A percentile compares a stretch with the other conserved stretches of the same genome.
These are phyloP conservation scores for Petrea volubilis DNA, from an alignment of 257 asterid species.

Conservation along the genomic window DNA sequence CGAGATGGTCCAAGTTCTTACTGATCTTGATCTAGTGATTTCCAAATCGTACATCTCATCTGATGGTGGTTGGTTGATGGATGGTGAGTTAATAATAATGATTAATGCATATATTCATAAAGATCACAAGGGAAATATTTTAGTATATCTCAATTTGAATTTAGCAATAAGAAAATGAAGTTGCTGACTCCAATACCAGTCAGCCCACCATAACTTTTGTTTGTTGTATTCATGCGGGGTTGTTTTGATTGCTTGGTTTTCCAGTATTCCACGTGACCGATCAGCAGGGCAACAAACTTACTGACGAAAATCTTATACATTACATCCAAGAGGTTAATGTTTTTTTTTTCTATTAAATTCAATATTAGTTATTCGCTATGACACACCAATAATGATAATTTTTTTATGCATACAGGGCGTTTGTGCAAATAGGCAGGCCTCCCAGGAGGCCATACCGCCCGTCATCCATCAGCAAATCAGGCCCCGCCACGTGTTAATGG, in stretches of 20 bases:
- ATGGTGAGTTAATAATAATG: conserved; percentile 52
- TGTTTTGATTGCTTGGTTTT: conserved; percentile 36
- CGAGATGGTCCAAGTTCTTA: conserved; percentile 92
- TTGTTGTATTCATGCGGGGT: conserved; percentile 15
- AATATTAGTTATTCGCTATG: neutral
- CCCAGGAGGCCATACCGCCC: conserved; percentile 29
- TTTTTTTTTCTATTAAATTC: neutral
- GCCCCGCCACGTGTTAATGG: conserved; percentile 38
- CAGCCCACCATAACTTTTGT: conserved; percentile 25
- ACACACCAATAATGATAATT: neutral
- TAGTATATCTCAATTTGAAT: conserved; percentile 6
- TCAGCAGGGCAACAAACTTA: conserved; percentile 67
- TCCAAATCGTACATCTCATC: conserved; percentile 88
- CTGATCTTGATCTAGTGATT: conserved; percentile 82
- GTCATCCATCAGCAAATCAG: conserved; percentile 25
- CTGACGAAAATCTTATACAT: conserved; percentile 55
- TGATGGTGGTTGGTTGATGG: conserved; percentile 98
- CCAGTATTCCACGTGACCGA: conserved; percentile 91
- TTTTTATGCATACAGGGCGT: conserved; percentile 54
- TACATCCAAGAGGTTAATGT: conserved; percentile 64
- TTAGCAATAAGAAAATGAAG: neutral
- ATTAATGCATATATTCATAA: neutral
- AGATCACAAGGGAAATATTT: neutral
- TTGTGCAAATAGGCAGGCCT: conserved; percentile 46
- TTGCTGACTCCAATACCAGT: conserved; percentile 14